phyloP scores from a whole-genome alignment of 768 basidiomycete genomes.

The Tephrocybe sp. region DNA sequence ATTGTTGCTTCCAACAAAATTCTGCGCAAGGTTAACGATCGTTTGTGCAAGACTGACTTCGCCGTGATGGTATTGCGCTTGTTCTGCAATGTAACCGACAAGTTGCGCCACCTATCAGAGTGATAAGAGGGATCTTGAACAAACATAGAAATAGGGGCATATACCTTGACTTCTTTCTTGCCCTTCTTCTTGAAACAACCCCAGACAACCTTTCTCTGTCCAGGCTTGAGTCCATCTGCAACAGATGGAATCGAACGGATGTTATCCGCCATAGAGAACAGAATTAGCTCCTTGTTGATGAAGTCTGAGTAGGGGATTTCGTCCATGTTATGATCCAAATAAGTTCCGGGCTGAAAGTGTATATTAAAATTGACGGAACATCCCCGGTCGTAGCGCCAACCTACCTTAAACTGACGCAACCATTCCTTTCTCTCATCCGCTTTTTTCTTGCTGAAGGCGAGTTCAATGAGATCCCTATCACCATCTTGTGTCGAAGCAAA shows the following conservation, averaged over 20 bases:
- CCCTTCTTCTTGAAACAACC: conserved; percentile 94
- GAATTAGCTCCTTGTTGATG: conserved; percentile 95
- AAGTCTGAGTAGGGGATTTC: conserved; percentile 91
- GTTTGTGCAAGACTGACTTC: conserved; percentile 84
- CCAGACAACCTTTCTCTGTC: conserved; percentile 96
- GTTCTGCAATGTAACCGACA: conserved; percentile 91
- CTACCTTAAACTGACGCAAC: conserved; percentile 87
- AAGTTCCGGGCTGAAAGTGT: conserved; percentile 79
- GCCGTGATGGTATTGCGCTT: conserved; percentile 96
- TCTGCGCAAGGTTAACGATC: conserved; percentile 91
- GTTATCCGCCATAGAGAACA: conserved; percentile 99
- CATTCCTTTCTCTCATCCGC: conserved; percentile 98
- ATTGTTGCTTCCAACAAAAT: conserved; percentile 95
- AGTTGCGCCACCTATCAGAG: conserved; percentile 81
- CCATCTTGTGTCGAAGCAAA: conserved; percentile 79
- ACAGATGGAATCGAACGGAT: conserved; percentile 95
- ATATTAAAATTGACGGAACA: background rate
- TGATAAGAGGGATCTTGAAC: background rate
- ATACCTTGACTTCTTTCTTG: conserved; percentile 86
- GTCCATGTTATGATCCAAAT: conserved; percentile 81
- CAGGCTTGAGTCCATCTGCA: conserved; percentile 93
- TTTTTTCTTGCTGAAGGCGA: conserved; percentile 99
- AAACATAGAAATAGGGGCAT: background rate
- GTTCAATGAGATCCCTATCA: conserved; percentile 87
- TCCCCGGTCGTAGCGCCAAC: conserved; percentile 3